Base-by-base conservation (phyloP, 2,329 filamentous ascomycete genomes). In the Dothideomycetes sp. region DNA sequence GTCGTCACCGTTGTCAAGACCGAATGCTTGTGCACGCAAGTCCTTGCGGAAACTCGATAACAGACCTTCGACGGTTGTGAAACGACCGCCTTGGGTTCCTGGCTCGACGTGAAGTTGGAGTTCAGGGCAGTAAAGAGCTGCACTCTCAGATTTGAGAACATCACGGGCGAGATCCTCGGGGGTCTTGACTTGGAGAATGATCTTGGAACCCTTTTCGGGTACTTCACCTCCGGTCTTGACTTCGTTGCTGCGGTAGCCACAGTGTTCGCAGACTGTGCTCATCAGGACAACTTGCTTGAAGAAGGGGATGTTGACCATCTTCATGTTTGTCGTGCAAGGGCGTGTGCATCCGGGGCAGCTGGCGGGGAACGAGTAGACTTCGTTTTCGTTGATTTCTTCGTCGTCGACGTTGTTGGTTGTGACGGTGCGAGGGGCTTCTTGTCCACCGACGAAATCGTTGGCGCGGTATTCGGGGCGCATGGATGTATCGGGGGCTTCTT, bases 241-340 rank as follows among this genome's bases (percentile, higher is more conserved):
- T 61, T 98, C 91, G 63, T 94, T 96, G 52, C 83, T 91, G 47
- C 86, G 82, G 69, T 96, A 61, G 44, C 89, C 89, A 59, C 91
- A 98, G 61, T 82, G 73, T 19, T 89, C 81, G 64, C 91, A 98
- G 19, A 86, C 80, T 2, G 89, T 96, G 52, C 81, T 88, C 84
- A 94, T 96, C 53, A 98, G 73, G 28, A 95, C 80, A 3, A 98
- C 91, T 58, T 96, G 85, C 66, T 95, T 94, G 69, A 98, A 98
- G 65, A 94, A 83, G 1, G 91, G 91, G 47, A 98, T 95, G 55
- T 94, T 86, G 43, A 96, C 86, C 81, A 94, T 94, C 70, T 95
- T 94, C 86, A 95, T 95, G 63, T 94, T 88, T 8, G 93, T 94
- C 4, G 79, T 78, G 64, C 88, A 95, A 4, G 78, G 68, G 62